phyloP scores from a whole-genome alignment of 2,329 filamentous ascomycete genomes.

The Elsinoe ampelina region DNA sequence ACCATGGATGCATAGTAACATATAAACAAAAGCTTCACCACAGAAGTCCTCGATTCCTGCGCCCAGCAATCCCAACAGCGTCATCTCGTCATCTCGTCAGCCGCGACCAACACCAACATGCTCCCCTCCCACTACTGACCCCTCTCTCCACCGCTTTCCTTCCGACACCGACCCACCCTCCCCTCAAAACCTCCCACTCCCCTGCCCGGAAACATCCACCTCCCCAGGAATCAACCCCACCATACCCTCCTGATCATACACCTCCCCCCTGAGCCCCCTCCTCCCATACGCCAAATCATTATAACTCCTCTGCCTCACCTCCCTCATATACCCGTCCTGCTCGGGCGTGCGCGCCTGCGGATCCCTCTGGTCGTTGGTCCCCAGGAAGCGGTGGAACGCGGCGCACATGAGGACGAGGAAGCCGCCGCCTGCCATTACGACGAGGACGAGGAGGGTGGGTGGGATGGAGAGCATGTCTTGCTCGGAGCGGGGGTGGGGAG shows the following conservation, averaged over 20 bases:
- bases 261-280: background rate
- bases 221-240: background rate
- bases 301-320: constrained; percentile 10
- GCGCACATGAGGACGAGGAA: constrained; percentile 12
- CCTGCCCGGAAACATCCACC: background rate
- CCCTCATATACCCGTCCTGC: constrained; percentile 10
- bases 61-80: too few relatives aligned
- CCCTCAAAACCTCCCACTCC: background rate
- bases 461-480: constrained; percentile 3
- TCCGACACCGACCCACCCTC: too few relatives aligned
- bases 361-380: background rate
- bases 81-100: too few relatives aligned
- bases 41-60: too few relatives aligned
- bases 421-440: constrained; percentile 6
- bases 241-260: background rate
- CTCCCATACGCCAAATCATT: background rate
- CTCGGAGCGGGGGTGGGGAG: background rate
- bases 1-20: too few relatives aligned
- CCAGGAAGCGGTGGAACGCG: constrained; percentile 8
- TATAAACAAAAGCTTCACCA: too few relatives aligned
- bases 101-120: background rate
- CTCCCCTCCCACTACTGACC: background rate
- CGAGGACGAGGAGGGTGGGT: background rate
- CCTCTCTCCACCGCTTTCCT: background rate
- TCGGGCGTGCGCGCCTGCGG: constrained; percentile 3